Evolutionary conservation across 768 basidiomycete species (phyloP), one percentile per base, ranked within the genome.

Genomic region (Hypsizygus marmoreus): DNA sequence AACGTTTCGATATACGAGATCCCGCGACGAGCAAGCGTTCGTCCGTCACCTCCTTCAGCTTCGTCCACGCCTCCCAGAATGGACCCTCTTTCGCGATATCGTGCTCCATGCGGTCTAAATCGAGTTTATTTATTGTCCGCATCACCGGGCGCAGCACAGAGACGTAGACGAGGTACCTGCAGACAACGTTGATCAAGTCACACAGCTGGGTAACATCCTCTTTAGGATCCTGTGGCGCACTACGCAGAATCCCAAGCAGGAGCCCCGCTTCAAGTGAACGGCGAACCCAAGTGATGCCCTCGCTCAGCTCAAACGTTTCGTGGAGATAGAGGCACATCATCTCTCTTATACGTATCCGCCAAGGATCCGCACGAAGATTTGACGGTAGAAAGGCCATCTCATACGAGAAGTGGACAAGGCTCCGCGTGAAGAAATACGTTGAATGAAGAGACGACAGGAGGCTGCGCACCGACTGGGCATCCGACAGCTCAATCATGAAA

Each of bases 231-330:
- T 11, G 40, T 30, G 29, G 40, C 4, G 25, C 39, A n/a, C 17
- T 31, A 10, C 40, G 29, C n/a, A 30, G 40, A 22, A 42, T 42
- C 4, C 6, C 30, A 28, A 42, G 26, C 4, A 31, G n/a, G 7
- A 30, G 17, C 7, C 26, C 40, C 20, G 17, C 40, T 19, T 31
- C 28, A 28, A 42, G 16, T 23, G 28, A 42, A 10, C 28, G 19
- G 30, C 40, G 40, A 20, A 42, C 4, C 40, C 40, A 42, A 31
- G 26, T 20, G 11, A 32, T 42, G 30, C 40, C 28, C 28, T 16
- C 6, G 9, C 19, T 42, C 40, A 22, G n/a, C 16, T 2, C 16
- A n/a, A 42, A 32, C 2, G 40, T 19, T 16, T 30, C 7, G 5
- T n/a, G 19, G 4, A 30, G 6, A 41, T 29, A 41, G 4, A n/a